These are phyloP conservation scores for Bipolaris cookei DNA, from an alignment of 2,329 filamentous ascomycete species.

Conservation along the genomic window DNA sequence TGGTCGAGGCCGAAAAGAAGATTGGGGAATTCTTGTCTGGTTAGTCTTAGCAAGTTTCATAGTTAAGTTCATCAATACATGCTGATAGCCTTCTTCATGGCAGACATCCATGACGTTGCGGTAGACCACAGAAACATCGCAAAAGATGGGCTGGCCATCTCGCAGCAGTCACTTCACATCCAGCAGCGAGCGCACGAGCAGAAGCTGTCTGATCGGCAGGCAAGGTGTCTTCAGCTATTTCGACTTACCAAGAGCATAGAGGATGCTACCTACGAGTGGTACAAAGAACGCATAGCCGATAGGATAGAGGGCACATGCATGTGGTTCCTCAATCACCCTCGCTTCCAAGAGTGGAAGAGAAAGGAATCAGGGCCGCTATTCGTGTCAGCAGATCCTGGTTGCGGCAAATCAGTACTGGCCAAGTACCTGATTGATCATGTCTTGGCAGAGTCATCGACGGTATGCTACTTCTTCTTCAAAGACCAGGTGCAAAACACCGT, in stretches of 20 bases:
- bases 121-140: constrained; percentile 6
- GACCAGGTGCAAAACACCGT: constrained; percentile 28
- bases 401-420: constrained; percentile 31
- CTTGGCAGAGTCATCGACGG: constrained; percentile 19
- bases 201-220: constrained; percentile 22
- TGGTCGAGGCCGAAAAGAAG: not conserved
- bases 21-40: constrained; percentile 14
- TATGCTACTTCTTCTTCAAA: constrained; percentile 36
- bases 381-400: constrained; percentile 31
- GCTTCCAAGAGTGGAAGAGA: constrained; percentile 25
- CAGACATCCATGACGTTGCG: constrained; percentile 17
- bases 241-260: constrained; percentile 23
- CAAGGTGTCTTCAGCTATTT: constrained; percentile 30
- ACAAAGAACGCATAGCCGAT: constrained; percentile 27
- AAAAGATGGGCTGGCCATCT: constrained; percentile 4
- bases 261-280: constrained; percentile 30
- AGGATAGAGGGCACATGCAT: constrained; percentile 28
- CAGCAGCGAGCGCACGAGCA: constrained; percentile 19
- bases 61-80: constrained; percentile 9
- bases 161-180: constrained; percentile 12
- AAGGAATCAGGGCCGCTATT: constrained; percentile 26
- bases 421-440: constrained; percentile 28
- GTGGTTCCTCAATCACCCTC: constrained; percentile 25
- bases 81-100: constrained; percentile 14
- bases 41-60: constrained; percentile 10